Evolutionary conservation across 805 yeast species (phyloP), one percentile per base, ranked within the genome.

Genomic region (Myxozyma sirexii): DNA sequence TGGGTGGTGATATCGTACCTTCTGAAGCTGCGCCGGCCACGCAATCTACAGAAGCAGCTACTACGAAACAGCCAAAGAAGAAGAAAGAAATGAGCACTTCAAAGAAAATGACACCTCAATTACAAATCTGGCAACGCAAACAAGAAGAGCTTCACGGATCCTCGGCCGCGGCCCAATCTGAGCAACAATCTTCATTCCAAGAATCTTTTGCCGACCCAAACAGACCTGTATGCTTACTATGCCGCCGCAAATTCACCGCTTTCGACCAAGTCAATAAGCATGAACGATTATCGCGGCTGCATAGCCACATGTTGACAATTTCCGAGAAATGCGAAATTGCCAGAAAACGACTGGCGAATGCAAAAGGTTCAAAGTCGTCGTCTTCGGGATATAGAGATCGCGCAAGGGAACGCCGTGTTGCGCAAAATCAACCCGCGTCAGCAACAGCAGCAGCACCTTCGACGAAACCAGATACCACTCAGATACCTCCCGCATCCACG

Each of bases 141-240:
- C 66, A 63, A n/a, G 45, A 49, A 4, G 66, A 63, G 43, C 57
- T 63, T 6, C 66, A 54, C 49, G 66, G 62, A 10, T 24, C 46
- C 5, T 19, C 51, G 4, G 4, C 48, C 29, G 24, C 52, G 15
- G 23, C 38, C 6, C 8, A 27, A 6, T 17, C 62, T 1, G 38
- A 10, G 3, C n/a, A 26, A 13, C n/a, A 7, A 12, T 4, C 44
- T 48, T 2, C 19, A 15, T 54, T 29, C 33, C 65, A 62, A 35
- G 64, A 62, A 43, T 60, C 65, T 17, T 62, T 51, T 33, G 35
- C 65, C 7, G 65, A 63, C 35, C 51, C 59, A n/a, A 12, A 23
- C 12, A 43, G 49, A 15, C 56, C 61, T 5, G 66, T 58, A 7
- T 63, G 66, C 19, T 44, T 63, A 8, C 56, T 63, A 2, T 63